Percentiles rank a stretch among this genome's conserved stretches.
Evolutionary conservation across 2,329 filamentous ascomycete genomes (phyloP).

Genomic region (Nigrospora oryzae): DNA sequence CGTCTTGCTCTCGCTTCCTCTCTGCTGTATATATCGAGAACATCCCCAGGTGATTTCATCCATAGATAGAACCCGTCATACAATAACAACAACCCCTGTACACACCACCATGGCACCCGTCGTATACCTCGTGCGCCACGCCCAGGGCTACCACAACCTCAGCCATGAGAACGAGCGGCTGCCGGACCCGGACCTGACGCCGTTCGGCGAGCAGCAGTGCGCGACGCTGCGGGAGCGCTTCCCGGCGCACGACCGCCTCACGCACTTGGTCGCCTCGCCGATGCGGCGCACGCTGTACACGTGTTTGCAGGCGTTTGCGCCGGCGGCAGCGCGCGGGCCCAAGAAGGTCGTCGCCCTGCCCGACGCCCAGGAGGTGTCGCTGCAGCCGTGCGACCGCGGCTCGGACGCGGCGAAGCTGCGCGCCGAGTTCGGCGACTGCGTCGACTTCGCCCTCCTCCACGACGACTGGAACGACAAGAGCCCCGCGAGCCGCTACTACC

Average conservation of each 20-base stretch:
- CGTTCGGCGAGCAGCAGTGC: conserved; percentile 71
- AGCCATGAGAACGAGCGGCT: conserved; percentile 58
- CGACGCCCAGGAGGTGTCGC: conserved; percentile 69
- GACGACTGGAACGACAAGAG: conserved; percentile 67
- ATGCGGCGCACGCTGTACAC: conserved; percentile 77
- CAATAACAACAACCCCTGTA: background rate
- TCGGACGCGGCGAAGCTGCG: conserved; percentile 44
- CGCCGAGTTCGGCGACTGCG: conserved; percentile 49
- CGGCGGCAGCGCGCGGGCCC: conserved; percentile 34
- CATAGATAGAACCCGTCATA: background rate
- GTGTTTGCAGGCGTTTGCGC: conserved; percentile 59
- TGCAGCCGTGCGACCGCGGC: conserved; percentile 70
- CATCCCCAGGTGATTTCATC: background rate
- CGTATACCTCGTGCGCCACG: conserved; percentile 65
- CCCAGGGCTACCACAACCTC: conserved; percentile 77
- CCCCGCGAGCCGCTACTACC: conserved; percentile 33
- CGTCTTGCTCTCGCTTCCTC: background rate
- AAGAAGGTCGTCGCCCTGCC: conserved; percentile 59
- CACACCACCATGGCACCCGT: conserved; percentile 36
- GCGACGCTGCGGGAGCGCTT: conserved; percentile 51
- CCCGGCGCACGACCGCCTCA: conserved; percentile 54
- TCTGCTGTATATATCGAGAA: background rate
- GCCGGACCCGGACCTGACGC: conserved; percentile 71
- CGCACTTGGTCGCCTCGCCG: conserved; percentile 69
- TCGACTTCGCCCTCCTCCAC: conserved; percentile 55